phyloP scores from a whole-genome alignment of 2,329 filamentous ascomycete species.

The Colletotrichum liaoningense region DNA sequence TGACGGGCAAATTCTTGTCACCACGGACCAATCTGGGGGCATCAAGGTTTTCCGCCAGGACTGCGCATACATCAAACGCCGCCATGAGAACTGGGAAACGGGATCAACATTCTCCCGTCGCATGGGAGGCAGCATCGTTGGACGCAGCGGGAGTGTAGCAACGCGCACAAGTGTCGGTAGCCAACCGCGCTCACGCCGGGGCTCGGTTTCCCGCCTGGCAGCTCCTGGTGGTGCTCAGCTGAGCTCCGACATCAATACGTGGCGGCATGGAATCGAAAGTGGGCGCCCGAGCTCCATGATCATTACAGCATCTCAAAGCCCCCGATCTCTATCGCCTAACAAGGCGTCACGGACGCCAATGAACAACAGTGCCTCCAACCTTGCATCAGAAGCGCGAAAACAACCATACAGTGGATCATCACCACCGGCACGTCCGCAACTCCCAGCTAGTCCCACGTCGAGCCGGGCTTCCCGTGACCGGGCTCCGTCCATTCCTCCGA shows the following conservation, averaged over 20 bases:
- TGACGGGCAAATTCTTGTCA: conserved; percentile 91
- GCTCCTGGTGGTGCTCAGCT: conserved; percentile 46
- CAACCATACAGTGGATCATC: conserved; percentile 53
- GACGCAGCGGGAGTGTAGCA: conserved; percentile 66
- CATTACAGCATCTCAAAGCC: conserved; percentile 56
- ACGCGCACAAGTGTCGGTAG: conserved; percentile 64
- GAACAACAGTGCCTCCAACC: conserved; percentile 50
- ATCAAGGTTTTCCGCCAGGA: conserved; percentile 98
- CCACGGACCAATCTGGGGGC: conserved; percentile 85
- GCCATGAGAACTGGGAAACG: conserved; percentile 81
- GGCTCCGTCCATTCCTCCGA: conserved; percentile 54
- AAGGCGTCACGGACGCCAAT: conserved; percentile 53
- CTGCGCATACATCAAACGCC: conserved; percentile 84
- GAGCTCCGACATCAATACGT: conserved; percentile 83
- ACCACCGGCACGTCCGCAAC: conserved; percentile 39
- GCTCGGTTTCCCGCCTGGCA: conserved; percentile 59
- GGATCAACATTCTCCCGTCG: conserved; percentile 80
- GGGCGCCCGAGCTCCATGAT: conserved; percentile 51
- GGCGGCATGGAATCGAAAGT: conserved; percentile 77
- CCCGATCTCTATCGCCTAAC: conserved; percentile 67
- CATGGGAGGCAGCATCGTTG: conserved; percentile 66
- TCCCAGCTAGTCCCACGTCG: conserved; percentile 52
- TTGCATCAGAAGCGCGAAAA: conserved; percentile 59
- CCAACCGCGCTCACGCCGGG: conserved; percentile 61
- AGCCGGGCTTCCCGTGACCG: conserved; percentile 41